Base-by-base conservation (phyloP, 2,329 filamentous ascomycete species). In the Thermomyces lanuginosus region DNA sequence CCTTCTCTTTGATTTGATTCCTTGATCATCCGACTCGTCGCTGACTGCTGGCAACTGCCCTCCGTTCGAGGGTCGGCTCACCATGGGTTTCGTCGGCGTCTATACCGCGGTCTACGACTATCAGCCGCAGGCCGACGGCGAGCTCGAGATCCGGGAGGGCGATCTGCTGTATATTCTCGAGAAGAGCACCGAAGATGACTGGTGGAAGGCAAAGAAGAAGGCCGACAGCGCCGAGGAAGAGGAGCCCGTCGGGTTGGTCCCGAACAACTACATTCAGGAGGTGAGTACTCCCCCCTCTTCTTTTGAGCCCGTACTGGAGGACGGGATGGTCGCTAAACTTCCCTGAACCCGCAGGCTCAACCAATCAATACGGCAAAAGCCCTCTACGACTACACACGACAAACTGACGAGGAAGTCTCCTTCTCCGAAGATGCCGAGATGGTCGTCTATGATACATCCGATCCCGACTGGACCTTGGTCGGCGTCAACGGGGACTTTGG, bases 191-290 rank as follows among this genome's bases (percentile, higher is more conserved):
- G 73, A 79, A 9, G 76, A 78, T 51, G 72, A 82, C 49, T 95
- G 89, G 89, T 95, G 89, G 89, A 89, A 76, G 53, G 82, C 79
- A 24, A 92, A 92, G 64, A 92, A 91, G 64, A 81, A 76, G 59
- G 82, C 83, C 37, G 69, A 69, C 16, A 66, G 62, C 14, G 79
- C 84, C 19, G 83, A 92, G 22, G 83, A 92, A 21, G 84, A 92
- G 22, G 84, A 93, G 55, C 84, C 84, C 3, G 72, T 82, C 41
- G 84, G 84, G 33, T 58, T 93, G 47, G 75, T 98, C 33, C 89
- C 89, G 8, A 84, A 79, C 49, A 98, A 93, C 53, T 98, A 98
- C 51, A 67, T 98, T 30, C 77, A 93, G 61, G 73, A 91, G 74
- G 83, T 92, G 60, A 59, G 72, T 8, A 8, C 8, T 16, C 8